Percentiles rank a stretch among this genome's conserved stretches.
These are phyloP conservation scores for Vitis labrusca DNA, from an alignment of 164 flowering plant species.

Conservation along the genomic window DNA sequence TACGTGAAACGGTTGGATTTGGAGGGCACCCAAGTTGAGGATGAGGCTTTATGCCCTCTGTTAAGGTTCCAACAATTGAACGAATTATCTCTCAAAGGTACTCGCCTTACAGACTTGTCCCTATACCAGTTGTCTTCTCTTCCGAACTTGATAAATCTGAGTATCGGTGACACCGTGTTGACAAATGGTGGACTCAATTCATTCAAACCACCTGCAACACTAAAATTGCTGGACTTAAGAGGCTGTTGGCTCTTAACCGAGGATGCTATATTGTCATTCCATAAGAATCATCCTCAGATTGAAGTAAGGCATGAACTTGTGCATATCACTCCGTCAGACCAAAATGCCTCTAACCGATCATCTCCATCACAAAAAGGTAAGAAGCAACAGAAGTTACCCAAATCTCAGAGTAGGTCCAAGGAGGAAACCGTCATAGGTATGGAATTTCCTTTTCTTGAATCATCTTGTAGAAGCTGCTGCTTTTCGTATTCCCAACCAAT, in stretches of 20 bases:
- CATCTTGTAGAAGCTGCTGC: not conserved
- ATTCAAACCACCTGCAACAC: slow-evolving; percentile 54
- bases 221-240: slow-evolving; percentile 58
- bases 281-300: slow-evolving; percentile 50
- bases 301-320: slow-evolving; percentile 68
- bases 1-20: slow-evolving; percentile 59
- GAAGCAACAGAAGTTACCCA: slow-evolving; percentile 21
- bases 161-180: slow-evolving; percentile 65
- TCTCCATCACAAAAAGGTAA: slow-evolving; percentile 30
- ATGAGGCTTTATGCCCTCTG: slow-evolving; percentile 54
- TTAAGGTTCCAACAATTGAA: slow-evolving; percentile 37
- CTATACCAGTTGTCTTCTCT: slow-evolving; percentile 48
- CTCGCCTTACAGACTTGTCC: slow-evolving; percentile 58
- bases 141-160: slow-evolving; percentile 45
- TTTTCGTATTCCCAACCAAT: not conserved
- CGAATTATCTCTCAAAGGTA: slow-evolving; percentile 51
- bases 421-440: slow-evolving; percentile 38
- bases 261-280: slow-evolving; percentile 47
- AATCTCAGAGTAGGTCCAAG: slow-evolving; percentile 16
- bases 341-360: slow-evolving; percentile 2
- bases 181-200: slow-evolving; percentile 55
- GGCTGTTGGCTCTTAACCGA: slow-evolving; percentile 89
- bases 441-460: not conserved
- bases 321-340: slow-evolving; percentile 19
- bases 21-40: slow-evolving; percentile 57